Base-by-base conservation (phyloP, 108 stramenopile species). In the Cyclostephanos invisitatus region DNA sequence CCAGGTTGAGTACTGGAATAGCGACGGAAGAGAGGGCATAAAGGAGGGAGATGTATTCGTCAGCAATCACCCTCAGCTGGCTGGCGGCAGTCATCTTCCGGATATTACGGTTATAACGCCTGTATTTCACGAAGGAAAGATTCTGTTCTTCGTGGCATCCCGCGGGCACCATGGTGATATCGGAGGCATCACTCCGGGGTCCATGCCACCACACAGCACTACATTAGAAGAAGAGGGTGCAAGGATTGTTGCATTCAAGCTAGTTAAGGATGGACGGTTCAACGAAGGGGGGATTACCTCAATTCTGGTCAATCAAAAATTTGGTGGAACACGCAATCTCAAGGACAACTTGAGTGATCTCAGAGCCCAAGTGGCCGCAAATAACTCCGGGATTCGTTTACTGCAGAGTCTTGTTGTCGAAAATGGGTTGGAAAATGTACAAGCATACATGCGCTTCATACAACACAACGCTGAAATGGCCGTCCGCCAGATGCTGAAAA, bases 61-160 rank as follows among this genome's bases (percentile, higher is more conserved):
- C 0, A 94, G 95, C 21, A 99, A 99, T 73, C 98, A 98, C 81
- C 99, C 93, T 49, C 98, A 99, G 72, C 84, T 98, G 44, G 98
- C 99, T 7, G 98, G 99, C 15, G 98, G 94, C 6, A 72, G 65
- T 9, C 82, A 83, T 70, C 50, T 84, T 11, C 80, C 98, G 8
- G 98, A 99, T 68, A 99, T 99, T 55, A 99, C 97, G 14, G 98
- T 97, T 3, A 98, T 99, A 50, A 99, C 98, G 22, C 98, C 98
- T 36, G 96, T 98, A 5, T 99, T 99, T 75, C 72, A 88, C 69
- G 72, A 91, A 22, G 90, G 89, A 15, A 67, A 89, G 37, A 91
- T 97, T 36, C 85, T 93, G 25, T 99, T 98, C 80, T 99, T 96
- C 73, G 96, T 98, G 2, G 98, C 98, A 0, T 91, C 89, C 42